These are phyloP conservation scores for Globisporangium echinulatum DNA, from an alignment of 352 stramenopile genomes.

Conservation along the genomic window DNA sequence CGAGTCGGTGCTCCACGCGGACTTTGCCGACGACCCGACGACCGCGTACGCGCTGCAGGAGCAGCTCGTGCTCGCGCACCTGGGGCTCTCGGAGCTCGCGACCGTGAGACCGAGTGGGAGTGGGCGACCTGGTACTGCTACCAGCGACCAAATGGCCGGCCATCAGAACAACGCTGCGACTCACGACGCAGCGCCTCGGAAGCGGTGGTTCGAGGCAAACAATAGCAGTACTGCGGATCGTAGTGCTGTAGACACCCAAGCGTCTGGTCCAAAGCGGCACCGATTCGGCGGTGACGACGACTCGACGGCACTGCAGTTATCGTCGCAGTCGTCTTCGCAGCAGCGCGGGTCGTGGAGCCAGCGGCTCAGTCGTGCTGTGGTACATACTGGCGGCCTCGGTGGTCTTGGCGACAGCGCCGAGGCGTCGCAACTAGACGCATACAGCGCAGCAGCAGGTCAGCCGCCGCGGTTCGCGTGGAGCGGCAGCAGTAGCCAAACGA, in stretches of 20 bases:
- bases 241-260: background rate
- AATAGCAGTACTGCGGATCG: background rate
- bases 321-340: background rate
- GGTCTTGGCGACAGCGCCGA: background rate
- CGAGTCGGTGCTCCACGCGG: constrained; percentile 64
- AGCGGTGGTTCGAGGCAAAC: background rate
- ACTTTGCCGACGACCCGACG: constrained; percentile 51
- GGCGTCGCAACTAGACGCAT: no score
- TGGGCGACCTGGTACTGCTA: background rate
- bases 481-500: no score
- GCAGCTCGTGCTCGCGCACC: constrained; percentile 59
- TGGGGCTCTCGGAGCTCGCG: constrained; percentile 46
- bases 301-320: background rate
- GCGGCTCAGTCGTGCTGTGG: constrained; percentile 5
- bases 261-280: background rate
- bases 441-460: no score
- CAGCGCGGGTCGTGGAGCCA: constrained; percentile 13
- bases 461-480: no score
- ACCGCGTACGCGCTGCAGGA: constrained; percentile 66
- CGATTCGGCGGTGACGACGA: background rate
- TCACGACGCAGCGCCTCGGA: background rate
- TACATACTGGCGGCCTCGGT: background rate
- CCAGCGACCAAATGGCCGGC: background rate
- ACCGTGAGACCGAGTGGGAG: constrained; percentile 19
- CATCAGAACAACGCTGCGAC: constrained; percentile 9